These are phyloP conservation scores for Ceratobasidium sp. DNA, from an alignment of 1,284 basidiomycete species.

Conservation along the genomic window DNA sequence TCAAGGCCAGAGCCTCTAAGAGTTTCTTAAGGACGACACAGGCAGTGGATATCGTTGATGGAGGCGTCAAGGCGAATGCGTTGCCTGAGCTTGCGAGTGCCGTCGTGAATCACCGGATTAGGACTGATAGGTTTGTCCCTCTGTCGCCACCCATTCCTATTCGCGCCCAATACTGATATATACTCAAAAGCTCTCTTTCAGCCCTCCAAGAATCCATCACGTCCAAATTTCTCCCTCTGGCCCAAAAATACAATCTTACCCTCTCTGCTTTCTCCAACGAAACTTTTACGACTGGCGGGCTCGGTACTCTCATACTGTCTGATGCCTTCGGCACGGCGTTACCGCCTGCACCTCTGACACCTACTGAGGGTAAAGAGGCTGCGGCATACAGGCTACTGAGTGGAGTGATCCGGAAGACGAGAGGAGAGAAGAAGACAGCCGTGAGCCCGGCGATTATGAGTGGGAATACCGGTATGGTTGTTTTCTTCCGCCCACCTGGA, in stretches of 20 bases:
- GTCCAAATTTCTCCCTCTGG: constrained; percentile 61
- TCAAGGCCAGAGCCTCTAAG: constrained; percentile 52
- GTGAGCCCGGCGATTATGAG: constrained; percentile 68
- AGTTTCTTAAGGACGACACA: constrained; percentile 74
- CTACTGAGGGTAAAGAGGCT: constrained; percentile 58
- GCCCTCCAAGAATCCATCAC: constrained; percentile 63
- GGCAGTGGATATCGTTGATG: constrained; percentile 74
- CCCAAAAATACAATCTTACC: constrained; percentile 65
- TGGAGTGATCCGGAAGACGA: constrained; percentile 63
- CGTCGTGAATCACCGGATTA: constrained; percentile 72
- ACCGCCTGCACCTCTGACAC: constrained; percentile 69
- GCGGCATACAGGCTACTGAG: constrained; percentile 64
- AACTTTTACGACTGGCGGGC: constrained; percentile 36
- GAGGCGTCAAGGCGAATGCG: constrained; percentile 77
- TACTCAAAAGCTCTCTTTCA: constrained; percentile 60
- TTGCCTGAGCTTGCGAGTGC: constrained; percentile 70
- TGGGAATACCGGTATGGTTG: constrained; percentile 57
- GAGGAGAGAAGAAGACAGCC: constrained; percentile 54
- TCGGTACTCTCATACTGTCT: constrained; percentile 58
- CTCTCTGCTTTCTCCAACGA: constrained; percentile 65
- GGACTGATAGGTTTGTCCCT: constrained; percentile 62
- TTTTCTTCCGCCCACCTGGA: background rate
- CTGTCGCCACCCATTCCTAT: constrained; percentile 2
- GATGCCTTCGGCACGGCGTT: constrained; percentile 63
- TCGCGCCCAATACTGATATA: background rate